Conservation (phyloP, 768 basidiomycete species). For the Thelephora ganbajun region DNA sequence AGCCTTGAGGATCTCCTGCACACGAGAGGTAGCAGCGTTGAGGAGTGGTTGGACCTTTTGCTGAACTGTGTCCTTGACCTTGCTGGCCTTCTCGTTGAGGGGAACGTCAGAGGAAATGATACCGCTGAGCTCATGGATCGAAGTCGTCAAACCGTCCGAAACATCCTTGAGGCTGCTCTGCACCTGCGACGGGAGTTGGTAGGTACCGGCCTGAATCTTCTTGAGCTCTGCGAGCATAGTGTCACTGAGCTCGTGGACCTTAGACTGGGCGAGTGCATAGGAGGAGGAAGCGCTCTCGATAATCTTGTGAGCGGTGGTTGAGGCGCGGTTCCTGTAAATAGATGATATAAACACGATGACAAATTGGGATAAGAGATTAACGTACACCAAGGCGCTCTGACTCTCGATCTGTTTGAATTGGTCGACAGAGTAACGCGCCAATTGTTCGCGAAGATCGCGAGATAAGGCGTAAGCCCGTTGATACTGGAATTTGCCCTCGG, state of each 20-base stretch:
- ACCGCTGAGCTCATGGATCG: constrained; percentile 36
- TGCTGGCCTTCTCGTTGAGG: constrained; percentile 46
- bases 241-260: constrained; percentile 47
- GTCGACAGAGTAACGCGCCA: constrained; percentile 53
- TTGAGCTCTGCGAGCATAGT: constrained; percentile 54
- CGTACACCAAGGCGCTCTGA: constrained; percentile 54
- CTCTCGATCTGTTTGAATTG: constrained; percentile 58
- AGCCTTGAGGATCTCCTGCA: constrained; percentile 18
- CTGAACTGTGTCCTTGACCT: constrained; percentile 42
- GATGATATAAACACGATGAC: constrained; percentile 2
- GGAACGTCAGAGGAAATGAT: constrained; percentile 45
- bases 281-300: constrained; percentile 45
- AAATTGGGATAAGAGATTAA: constrained; percentile 3
- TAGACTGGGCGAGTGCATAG: constrained; percentile 36
- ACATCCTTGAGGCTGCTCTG: constrained; percentile 47
- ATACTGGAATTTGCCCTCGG: constrained; percentile 56
- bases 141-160: constrained; percentile 37
- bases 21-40: constrained; percentile 22
- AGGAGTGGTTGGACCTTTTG: constrained; percentile 49
- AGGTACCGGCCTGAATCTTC: constrained; percentile 43
- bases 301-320: constrained; percentile 51
- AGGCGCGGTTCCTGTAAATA: constrained; percentile 45
- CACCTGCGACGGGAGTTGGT: constrained; percentile 34
- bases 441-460: constrained; percentile 43
- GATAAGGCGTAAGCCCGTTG: constrained; percentile 61